phyloP scores from a whole-genome alignment of 306 rosid genomes.

The Prunus padus region DNA sequence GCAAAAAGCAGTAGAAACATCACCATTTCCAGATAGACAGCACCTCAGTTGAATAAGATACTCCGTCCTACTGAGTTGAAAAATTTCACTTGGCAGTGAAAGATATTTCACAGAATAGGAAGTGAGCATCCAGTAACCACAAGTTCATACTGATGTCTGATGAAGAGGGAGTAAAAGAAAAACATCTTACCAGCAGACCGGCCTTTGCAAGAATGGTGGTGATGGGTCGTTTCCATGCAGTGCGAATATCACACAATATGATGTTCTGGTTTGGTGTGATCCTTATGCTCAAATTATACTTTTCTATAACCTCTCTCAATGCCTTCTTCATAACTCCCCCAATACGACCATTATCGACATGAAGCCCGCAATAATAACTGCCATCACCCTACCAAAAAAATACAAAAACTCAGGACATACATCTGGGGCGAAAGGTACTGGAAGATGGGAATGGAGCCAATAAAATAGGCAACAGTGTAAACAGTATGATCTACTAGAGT shows the following conservation, averaged over 20 bases:
- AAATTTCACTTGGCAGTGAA: background rate
- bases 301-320: slow-evolving; percentile 85
- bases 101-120: background rate
- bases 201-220: slow-evolving; percentile 85
- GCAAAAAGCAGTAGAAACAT: background rate
- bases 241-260: slow-evolving; percentile 79
- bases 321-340: slow-evolving; percentile 83
- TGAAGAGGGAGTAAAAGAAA: slow-evolving; percentile 23
- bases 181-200: slow-evolving; percentile 82
- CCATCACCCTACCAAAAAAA: slow-evolving; percentile 77
- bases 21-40: background rate
- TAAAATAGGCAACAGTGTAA: background rate
- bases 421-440: background rate
- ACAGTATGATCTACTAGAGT: slow-evolving; percentile 11
- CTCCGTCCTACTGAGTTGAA: background rate
- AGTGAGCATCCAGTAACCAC: background rate
- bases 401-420: slow-evolving; percentile 14
- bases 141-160: slow-evolving; percentile 4
- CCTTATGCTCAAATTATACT: slow-evolving; percentile 72
- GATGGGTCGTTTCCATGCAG: slow-evolving; percentile 89
- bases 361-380: slow-evolving; percentile 76
- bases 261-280: slow-evolving; percentile 94
- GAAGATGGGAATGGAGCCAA: slow-evolving; percentile 10
- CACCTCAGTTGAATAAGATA: background rate
- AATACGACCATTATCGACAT: slow-evolving; percentile 87